Evolutionary conservation across 2,329 filamentous ascomycete species (phyloP).

Genomic region (Neopestalotiopsis sp.): DNA sequence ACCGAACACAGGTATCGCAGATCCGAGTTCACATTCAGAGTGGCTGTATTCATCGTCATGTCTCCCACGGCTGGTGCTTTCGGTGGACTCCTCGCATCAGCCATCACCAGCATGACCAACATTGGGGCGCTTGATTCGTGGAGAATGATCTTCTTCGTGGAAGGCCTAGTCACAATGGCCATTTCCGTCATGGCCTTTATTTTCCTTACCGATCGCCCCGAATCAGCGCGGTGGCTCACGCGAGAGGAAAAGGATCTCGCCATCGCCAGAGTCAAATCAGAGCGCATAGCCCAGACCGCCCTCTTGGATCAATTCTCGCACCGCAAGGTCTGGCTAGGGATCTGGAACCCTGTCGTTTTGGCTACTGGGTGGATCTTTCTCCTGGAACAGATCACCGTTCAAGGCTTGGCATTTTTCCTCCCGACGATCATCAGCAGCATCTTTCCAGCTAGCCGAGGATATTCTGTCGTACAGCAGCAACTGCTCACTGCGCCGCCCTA

Average conservation of each 20-base stretch:
- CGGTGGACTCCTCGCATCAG: constrained; percentile 69
- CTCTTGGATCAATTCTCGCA: constrained; percentile 68
- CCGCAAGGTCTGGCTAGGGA: constrained; percentile 64
- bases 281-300: constrained; percentile 66
- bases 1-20: constrained; percentile 55
- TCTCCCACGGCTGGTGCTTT: constrained; percentile 74
- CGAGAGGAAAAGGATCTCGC: constrained; percentile 71
- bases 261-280: constrained; percentile 70
- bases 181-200: constrained; percentile 66
- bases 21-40: constrained; percentile 69
- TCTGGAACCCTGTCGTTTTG: constrained; percentile 63
- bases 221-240: constrained; percentile 69
- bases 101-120: constrained; percentile 64
- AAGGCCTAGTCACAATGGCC: constrained; percentile 58
- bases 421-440: constrained; percentile 75
- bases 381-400: constrained; percentile 63
- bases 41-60: constrained; percentile 74
- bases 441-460: constrained; percentile 53
- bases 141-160: constrained; percentile 39
- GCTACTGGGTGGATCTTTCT: constrained; percentile 33
- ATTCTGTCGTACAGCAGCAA: constrained; percentile 66
- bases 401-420: constrained; percentile 72
- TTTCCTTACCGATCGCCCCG: constrained; percentile 72
- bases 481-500: constrained; percentile 76
- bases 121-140: constrained; percentile 45